Base-by-base conservation (phyloP, 305 asterid genomes). In the Fraxinus velutina region DNA sequence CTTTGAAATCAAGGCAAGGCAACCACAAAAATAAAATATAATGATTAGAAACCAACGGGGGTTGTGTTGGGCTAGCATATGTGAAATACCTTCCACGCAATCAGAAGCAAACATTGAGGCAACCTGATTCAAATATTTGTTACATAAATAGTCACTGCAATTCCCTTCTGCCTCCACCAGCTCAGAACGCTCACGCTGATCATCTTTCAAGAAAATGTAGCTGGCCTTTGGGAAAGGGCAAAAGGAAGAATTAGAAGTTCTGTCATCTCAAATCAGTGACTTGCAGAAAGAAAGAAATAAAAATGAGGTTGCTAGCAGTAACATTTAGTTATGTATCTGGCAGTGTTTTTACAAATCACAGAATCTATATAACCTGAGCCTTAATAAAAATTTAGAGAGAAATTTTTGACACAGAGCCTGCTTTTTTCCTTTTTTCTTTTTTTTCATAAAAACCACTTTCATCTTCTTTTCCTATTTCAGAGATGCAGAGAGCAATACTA, bases 211-310 rank as follows among this genome's bases (percentile, higher is more conserved):
- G 34, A 82, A 89, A 82, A 92, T 90, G 86, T 83, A 19, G 91
- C 96, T 86, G 83, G 98, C 98, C 99, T 93, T 89, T 84, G 85
- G 76, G 71, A 83, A 85, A 84, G 64, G 74, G 81, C 88, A 81
- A 68, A 32, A 79, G 75, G 85, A 70, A 70, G 78, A 78, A 86
- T 83, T 52, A 82, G 73, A 86, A 76, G 71, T 71, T 79, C 42
- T 76, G 82, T 32, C 80, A 82, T 57, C 70, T 78, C 42, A 66
- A 77, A 71, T 76, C 32, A 68, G 77, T 79, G 80, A 81, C 80
- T 76, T 79, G 78, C 68, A 75, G 19, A 19, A 33, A 77, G 44
- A 77, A 12, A 39, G 33, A 74, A 66, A 55, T 22, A 77, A 78
- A 77, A 79, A 71, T 33, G 78, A 77, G 39, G 79, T 77, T 70